A percentile compares a stretch with the other conserved stretches of the same genome.
Conservation (phyloP, 108 stramenopile genomes). For the Nitzschia putrida region DNA sequence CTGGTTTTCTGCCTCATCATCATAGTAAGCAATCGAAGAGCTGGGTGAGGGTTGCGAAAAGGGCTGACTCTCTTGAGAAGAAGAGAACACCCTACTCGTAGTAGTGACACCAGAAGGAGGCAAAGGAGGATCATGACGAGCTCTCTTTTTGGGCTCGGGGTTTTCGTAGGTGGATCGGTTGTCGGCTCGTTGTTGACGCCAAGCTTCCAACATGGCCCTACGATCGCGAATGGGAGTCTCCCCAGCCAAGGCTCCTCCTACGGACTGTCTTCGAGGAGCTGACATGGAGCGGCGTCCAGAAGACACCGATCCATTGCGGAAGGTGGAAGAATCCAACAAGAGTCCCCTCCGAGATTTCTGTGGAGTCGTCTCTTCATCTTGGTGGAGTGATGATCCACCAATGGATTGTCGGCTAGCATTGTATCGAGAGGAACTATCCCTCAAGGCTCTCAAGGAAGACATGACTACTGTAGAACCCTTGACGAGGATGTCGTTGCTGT, state of each 20-base stretch:
- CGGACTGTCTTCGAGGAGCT: conserved; percentile 32
- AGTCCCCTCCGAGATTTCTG: conserved; percentile 3
- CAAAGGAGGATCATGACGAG: conserved; percentile 24
- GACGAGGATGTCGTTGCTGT: too few species aligned
- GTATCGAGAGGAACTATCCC: conserved; percentile 24
- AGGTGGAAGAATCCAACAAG: conserved; percentile 1
- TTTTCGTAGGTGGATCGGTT: conserved; percentile 14
- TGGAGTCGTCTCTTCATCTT: background rate
- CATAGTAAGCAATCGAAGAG: conserved; percentile 17
- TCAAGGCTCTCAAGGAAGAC: conserved; percentile 6
- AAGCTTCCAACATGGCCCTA: conserved; percentile 74
- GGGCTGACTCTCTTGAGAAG: conserved; percentile 9
- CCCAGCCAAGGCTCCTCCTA: conserved; percentile 19
- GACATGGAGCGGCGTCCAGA: conserved; percentile 20
- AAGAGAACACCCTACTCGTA: background rate
- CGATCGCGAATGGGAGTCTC: conserved; percentile 58
- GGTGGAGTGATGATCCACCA: conserved; percentile 6
- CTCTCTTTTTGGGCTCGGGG: conserved; percentile 21
- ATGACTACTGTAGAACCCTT: background rate
- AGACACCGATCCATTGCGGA: background rate
- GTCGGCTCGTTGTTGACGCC: conserved; percentile 48
- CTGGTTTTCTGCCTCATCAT: conserved; percentile 34
- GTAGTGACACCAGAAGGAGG: conserved; percentile 22
- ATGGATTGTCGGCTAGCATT: conserved; percentile 25
- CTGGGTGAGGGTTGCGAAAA: conserved; percentile 3